A percentile compares a stretch with the other conserved stretches of the same genome.
These are phyloP conservation scores for Papiliotrema terrestris DNA, from an alignment of 1,284 basidiomycete species.

Conservation along the genomic window DNA sequence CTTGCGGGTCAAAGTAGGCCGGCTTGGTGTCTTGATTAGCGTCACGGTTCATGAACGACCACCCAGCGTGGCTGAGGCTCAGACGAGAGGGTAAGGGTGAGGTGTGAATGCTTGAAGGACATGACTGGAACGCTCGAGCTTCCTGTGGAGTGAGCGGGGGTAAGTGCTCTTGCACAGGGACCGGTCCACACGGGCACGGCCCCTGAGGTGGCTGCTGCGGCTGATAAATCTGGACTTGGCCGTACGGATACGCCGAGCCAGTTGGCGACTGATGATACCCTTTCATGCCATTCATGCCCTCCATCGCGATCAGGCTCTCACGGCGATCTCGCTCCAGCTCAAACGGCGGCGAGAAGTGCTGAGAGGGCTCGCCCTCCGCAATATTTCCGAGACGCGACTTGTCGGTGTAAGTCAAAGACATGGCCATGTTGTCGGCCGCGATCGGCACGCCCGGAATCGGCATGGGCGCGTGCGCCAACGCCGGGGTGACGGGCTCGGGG, in stretches of 20 bases:
- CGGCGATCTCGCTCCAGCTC: not conserved
- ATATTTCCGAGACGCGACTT: not conserved
- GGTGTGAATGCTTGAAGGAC: constrained; percentile 5
- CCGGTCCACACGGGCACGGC: not conserved
- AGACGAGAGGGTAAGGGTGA: not conserved
- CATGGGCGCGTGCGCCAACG: not conserved
- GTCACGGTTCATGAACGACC: not conserved
- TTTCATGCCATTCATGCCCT: not conserved
- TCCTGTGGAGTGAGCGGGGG: not conserved
- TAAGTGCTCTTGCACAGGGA: not conserved
- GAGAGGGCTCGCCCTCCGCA: not conserved
- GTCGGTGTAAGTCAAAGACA: not conserved
- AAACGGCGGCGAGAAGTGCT: not conserved
- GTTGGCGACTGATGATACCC: not conserved
- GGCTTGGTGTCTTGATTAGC: not conserved
- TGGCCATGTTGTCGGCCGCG: too few relatives aligned
- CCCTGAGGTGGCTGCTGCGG: not conserved
- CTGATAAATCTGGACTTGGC: not conserved
- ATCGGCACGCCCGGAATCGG: too few relatives aligned
- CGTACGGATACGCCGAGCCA: not conserved
- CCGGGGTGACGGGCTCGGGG: not conserved
- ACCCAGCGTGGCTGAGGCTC: not conserved
- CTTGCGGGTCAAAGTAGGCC: not conserved
- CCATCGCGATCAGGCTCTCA: not conserved
- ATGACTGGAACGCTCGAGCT: constrained; percentile 2